Percentiles rank a stretch among this genome's conserved stretches.
Conservation (phyloP, 129 eudicot species). For the Helianthus tuberosus region DNA sequence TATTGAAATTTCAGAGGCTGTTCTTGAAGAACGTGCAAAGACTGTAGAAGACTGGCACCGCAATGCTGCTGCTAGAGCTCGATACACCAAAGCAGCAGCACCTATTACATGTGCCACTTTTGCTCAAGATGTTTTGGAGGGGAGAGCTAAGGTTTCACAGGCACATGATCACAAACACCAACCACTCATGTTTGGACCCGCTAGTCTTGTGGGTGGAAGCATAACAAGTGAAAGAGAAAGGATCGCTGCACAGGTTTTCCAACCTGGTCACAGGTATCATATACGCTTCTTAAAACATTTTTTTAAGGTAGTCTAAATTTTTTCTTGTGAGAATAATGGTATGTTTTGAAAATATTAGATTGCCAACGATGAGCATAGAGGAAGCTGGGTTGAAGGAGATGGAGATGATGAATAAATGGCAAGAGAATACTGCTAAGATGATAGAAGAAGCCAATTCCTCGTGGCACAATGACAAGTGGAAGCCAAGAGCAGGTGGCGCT, state of each 20-base stretch:
- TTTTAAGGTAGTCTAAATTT: neutral
- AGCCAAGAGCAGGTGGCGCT: conserved; percentile 49
- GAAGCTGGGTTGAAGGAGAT: conserved; percentile 96
- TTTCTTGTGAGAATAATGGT: neutral
- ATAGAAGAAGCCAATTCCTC: conserved; percentile 91
- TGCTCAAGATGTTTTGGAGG: conserved; percentile 98
- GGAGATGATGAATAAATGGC: conserved; percentile 94
- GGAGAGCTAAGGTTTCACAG: conserved; percentile 81
- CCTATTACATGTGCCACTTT: conserved; percentile 97
- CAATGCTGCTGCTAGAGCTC: conserved; percentile 79
- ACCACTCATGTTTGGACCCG: conserved; percentile 91
- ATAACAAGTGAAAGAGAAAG: conserved; percentile 83
- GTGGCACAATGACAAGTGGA: conserved; percentile 73
- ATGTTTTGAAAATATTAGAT: conserved; percentile 34
- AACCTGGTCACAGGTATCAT: conserved; percentile 85
- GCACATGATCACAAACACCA: conserved; percentile 89
- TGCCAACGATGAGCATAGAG: conserved; percentile 98
- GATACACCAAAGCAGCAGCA: conserved; percentile 72
- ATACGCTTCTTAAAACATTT: neutral
- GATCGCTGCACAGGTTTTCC: conserved; percentile 94
- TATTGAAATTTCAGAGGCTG: conserved; percentile 53
- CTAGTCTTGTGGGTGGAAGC: conserved; percentile 77
- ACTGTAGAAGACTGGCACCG: conserved; percentile 98
- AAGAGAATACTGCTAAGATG: conserved; percentile 63
- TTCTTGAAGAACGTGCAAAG: conserved; percentile 78